phyloP scores from a whole-genome alignment of 495 filamentous ascomycete genomes.

The Talaromyces liani region DNA sequence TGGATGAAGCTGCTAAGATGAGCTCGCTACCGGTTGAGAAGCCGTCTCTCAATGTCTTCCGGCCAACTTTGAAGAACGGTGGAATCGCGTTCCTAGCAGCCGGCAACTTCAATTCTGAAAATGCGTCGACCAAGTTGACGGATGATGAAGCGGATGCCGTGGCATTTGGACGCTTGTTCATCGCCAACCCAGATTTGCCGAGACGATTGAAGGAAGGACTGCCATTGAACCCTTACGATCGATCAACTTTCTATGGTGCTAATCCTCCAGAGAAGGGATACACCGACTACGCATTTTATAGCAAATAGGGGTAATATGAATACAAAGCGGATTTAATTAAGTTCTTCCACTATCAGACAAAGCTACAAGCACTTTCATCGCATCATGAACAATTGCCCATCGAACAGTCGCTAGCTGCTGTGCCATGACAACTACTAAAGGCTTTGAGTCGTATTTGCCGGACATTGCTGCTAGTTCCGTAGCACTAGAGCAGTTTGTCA shows the following conservation, averaged over 20 bases:
- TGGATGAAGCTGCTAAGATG: conserved; percentile 39
- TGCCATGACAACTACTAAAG: conserved; percentile 40
- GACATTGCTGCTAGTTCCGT: conserved; percentile 19
- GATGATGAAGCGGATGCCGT: conserved; percentile 24
- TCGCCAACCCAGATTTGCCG: conserved; percentile 64
- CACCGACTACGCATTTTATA: conserved; percentile 54
- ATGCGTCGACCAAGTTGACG: conserved; percentile 17
- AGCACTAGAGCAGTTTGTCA: conserved; percentile 25
- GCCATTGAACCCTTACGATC: conserved; percentile 46
- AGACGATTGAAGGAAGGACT: conserved; percentile 54
- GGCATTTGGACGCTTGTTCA: conserved; percentile 58
- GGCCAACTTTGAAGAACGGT: conserved; percentile 20
- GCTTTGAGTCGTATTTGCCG: conserved; percentile 24
- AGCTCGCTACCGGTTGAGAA: conserved; percentile 15
- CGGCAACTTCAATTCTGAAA: conserved; percentile 23
- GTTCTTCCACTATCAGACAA: conserved; percentile 12
- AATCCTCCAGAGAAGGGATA: conserved; percentile 48
- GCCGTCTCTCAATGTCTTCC: conserved; percentile 24
- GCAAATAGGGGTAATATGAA: background rate
- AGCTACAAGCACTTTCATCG: conserved; percentile 40
- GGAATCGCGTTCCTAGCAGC: conserved; percentile 25
- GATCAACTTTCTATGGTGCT: conserved; percentile 50
- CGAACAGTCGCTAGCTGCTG: conserved; percentile 43
- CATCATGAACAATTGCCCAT: conserved; percentile 52
- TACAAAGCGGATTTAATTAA: background rate